Evolutionary conservation across 306 rosid species (phyloP), one percentile per base, ranked within the genome.

Genomic region (Cucurbita ficifolia): DNA sequence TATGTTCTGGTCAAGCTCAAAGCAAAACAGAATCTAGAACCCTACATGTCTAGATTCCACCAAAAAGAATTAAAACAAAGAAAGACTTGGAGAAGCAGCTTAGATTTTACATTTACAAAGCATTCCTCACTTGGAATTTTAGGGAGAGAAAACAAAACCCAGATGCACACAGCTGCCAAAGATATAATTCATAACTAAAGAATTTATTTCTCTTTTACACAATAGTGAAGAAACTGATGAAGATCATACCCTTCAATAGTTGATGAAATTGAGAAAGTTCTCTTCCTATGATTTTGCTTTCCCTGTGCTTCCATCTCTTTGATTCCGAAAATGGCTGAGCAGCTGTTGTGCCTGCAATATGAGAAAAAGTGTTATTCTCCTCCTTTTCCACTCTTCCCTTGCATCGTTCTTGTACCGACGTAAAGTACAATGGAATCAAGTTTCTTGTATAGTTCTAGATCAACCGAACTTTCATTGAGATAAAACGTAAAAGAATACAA

Each of bases 261-360:
- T 29, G 5, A 49, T 70, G 48, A 52, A 19, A 38, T 51, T 7
- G 12, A 39, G n/a, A 82, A 80, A 68, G 24, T 75, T 61, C 56
- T 46, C 81, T 48, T 75, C 70, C 88, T 83, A 90, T 18, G 87
- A 81, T 75, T 85, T 92, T 72, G 86, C 90, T 79, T 88, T 92
- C 76, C 83, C 88, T 29, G 78, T 71, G 11, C 84, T 81, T 77
- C 82, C 88, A 77, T 89, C 95, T 52, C 97, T 82, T 75, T 86
- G 95, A 76, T 80, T 88, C 54, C 97, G 90, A 77, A 92, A 92
- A 82, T 92, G 92, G 67, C 97, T 85, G 64, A 92, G 96, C 79
- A 92, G 95, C 81, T 92, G 96, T 40, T 86, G 97, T 76, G 96
- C 97, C 97, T 92, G 90, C 87, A 83, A 71, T 12, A 38, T 17